Evolutionary conservation across 2,329 filamentous ascomycete species (phyloP), one percentile per base, ranked within the genome.

Genomic region (Neurospora crassa): DNA sequence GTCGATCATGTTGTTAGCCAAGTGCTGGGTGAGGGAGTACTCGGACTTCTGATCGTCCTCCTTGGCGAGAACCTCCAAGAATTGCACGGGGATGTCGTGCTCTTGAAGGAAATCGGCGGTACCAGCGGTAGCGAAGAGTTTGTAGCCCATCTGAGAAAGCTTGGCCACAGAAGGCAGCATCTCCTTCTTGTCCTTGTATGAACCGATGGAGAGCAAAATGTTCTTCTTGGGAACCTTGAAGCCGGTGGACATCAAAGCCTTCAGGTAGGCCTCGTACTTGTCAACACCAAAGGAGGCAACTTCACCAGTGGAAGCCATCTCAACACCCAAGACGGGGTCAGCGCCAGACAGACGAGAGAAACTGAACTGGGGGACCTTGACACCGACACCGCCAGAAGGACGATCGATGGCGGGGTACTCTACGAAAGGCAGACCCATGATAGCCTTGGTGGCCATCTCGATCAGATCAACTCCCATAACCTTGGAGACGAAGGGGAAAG

Each of bases 251-350:
- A 99, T 89, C 71, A 99, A 85, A 70, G 93, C 96, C 85, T 99
- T 99, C 77, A 99, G 88, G 80, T 99, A 99, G 20, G 96, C 96
- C 82, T 99, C 96, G 79, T 97, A 97, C 83, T 97, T 97, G 82
- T 97, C 94, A 74, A 90, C 88, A 79, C 96, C 96, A 78, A 99
- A 99, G 79, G 92, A 97, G 76, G 96, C 96, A 76, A 99, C 96
- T 82, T 99, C 96, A 81, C 96, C 96, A 72, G 96, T 99, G 5
- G 96, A 98, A 20, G 96, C 96, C 96, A 99, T 99, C 83, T 99
- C 96, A 7, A 99, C 96, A 83, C 96, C 96, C 73, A 97, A 88
- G 67, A 99, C 94, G 18, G 96, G 96, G 80, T 99, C 96, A 5
- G 96, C 96, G 67, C 96, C 96, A 43, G 95, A 97, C 18, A 99